phyloP scores from a whole-genome alignment of 1,284 basidiomycete species.

The Boletus putidus region DNA sequence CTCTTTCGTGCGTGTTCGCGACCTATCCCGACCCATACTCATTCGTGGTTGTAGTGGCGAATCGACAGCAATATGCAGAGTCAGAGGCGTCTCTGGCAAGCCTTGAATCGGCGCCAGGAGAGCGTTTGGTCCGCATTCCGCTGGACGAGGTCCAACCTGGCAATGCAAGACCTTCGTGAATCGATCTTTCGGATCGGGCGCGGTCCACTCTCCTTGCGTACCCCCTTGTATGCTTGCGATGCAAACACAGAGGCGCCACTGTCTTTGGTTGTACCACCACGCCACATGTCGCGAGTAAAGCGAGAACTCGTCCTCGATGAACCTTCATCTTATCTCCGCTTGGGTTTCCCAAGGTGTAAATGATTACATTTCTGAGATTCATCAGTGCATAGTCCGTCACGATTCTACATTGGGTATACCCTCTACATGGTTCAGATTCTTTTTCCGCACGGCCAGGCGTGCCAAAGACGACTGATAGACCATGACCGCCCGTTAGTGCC shows the following conservation, averaged over 20 bases:
- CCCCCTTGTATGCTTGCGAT: not conserved
- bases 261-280: not conserved
- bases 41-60: constrained; percentile 27
- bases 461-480: not conserved
- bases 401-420: too few relatives aligned
- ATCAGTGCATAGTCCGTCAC: not conserved
- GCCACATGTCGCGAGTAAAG: not conserved
- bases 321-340: too few relatives aligned
- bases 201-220: not conserved
- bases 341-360: not conserved
- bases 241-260: not conserved
- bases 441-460: not conserved
- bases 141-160: constrained; percentile 35
- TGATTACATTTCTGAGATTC: not conserved
- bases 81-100: constrained; percentile 10
- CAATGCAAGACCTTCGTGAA: constrained; percentile 16
- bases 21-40: not conserved
- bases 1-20: constrained; percentile 54
- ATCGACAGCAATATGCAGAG: constrained; percentile 23
- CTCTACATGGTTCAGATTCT: too few relatives aligned
- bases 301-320: too few relatives aligned
- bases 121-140: constrained; percentile 37
- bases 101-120: constrained; percentile 22
- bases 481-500: not conserved
- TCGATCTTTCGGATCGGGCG: not conserved